Evolutionary conservation across 2,329 filamentous ascomycete genomes (phyloP), one percentile per base, ranked within the genome.

Genomic region (Chrysoporthe cubensis): DNA sequence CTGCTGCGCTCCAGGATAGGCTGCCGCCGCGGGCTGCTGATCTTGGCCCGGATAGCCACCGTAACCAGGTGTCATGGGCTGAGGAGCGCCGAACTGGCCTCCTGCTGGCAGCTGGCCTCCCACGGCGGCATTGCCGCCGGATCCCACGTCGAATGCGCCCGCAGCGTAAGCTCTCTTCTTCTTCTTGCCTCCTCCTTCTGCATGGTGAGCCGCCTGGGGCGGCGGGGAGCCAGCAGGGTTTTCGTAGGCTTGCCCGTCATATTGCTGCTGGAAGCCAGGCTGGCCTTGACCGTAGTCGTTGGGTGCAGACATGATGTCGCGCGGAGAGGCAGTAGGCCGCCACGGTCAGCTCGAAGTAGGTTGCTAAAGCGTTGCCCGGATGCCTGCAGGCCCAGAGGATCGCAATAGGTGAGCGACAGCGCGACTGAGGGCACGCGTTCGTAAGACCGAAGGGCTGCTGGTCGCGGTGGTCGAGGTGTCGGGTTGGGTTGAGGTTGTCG

Each of bases 91-190:
- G 79, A 80, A 89, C 78, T 81, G 82, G 43, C 78, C 77, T 32
- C 72, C 78, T 54, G 74, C 78, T 43, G 73, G 79, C 44, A 75
- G 65, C 73, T 82, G 82, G 66, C 85, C 87, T 46, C 83, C 87
- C 64, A 78, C 78, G 66, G 78, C 81, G 65, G 91, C 89, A 85
- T 98, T 98, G 76, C 92, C 92, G 74, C 95, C 96, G 62, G 88
- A 87, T 62, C 92, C 93, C 74, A 98, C 96, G 69, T 97, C 95
- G 80, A 97, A 99, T 58, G 95, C 95, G 79, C 96, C 92, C 67
- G 93, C 93, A 65, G 96, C 96, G 83, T 98, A 98, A 67, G 92
- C 91, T 84, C 94, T 88, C 87, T 97, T 97, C 88, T 97, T 97
- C 84, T 94, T 94, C 79, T 87, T 90, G 71, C 82, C 85, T 59